Conservation (phyloP, 2,329 filamentous ascomycete genomes). For the Alternaria ethzedia region DNA sequence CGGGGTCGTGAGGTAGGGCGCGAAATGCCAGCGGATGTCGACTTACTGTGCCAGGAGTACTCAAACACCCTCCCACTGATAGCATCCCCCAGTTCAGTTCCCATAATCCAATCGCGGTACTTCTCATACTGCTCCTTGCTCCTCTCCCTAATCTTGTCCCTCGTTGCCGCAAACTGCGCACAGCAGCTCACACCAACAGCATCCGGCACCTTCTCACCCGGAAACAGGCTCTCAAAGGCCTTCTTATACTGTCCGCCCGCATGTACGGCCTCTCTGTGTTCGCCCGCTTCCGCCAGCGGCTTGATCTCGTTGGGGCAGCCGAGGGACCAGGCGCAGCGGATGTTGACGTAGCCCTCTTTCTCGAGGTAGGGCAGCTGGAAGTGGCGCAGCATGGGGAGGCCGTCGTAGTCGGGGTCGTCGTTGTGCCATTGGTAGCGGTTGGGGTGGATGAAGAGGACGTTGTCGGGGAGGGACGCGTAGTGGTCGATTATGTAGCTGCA, state of each 20-base stretch:
- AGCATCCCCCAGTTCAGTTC: conserved; percentile 56
- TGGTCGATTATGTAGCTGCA: conserved; percentile 51
- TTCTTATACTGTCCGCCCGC: conserved; percentile 58
- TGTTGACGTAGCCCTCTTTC: conserved; percentile 60
- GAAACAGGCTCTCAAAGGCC: conserved; percentile 59
- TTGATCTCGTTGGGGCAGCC: conserved; percentile 61
- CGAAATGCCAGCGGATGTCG: not conserved
- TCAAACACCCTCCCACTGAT: conserved; percentile 62
- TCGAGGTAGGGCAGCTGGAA: conserved; percentile 58
- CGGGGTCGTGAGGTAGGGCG: not conserved
- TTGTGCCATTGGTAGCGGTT: conserved; percentile 58
- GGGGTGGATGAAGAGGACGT: conserved; percentile 51
- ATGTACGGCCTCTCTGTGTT: conserved; percentile 53
- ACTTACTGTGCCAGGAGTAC: conserved; percentile 66
- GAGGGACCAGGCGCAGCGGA: conserved; percentile 60
- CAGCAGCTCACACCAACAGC: conserved; percentile 60
- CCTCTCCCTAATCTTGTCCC: conserved; percentile 54
- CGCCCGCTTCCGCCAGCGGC: conserved; percentile 50
- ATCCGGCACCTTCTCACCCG: conserved; percentile 48
- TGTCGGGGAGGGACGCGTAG: conserved; percentile 50
- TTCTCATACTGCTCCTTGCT: conserved; percentile 57
- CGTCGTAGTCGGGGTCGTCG: conserved; percentile 60
- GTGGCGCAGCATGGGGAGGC: conserved; percentile 55
- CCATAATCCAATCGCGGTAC: conserved; percentile 57
- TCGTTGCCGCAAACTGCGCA: conserved; percentile 61